phyloP scores from a whole-genome alignment of 768 basidiomycete species.

The Strobilomyces dryophilus region DNA sequence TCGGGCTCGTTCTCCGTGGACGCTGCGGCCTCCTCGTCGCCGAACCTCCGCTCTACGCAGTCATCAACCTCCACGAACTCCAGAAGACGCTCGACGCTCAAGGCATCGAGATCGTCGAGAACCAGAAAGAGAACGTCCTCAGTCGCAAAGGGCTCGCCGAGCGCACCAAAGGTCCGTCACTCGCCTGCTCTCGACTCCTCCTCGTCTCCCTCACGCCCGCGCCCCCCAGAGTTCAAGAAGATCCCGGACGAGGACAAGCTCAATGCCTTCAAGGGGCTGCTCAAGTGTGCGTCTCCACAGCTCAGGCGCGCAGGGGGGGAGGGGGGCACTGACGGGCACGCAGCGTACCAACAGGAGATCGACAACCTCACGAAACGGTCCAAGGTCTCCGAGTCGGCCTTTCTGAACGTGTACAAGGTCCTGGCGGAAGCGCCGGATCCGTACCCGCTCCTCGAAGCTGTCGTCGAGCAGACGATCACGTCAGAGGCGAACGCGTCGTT shows the following conservation, averaged over 20 bases:
- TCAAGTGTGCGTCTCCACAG: slow-evolving; percentile 63
- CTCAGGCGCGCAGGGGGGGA: too few species aligned
- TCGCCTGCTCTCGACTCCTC: too few species aligned
- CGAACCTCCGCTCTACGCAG: slow-evolving; percentile 37
- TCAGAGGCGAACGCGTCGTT: slow-evolving; percentile 33
- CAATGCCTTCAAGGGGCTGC: slow-evolving; percentile 80
- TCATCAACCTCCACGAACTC: slow-evolving; percentile 82
- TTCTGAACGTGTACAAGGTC: slow-evolving; percentile 95
- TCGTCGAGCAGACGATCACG: slow-evolving; percentile 93
- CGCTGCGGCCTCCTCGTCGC: neutral
- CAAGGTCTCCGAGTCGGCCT: slow-evolving; percentile 90
- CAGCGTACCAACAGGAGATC: slow-evolving; percentile 95
- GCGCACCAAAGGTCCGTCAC: slow-evolving; percentile 77
- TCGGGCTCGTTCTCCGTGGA: neutral
- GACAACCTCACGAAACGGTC: slow-evolving; percentile 92
- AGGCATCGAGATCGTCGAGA: slow-evolving; percentile 94
- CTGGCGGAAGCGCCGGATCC: slow-evolving; percentile 97
- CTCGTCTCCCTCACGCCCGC: too few species aligned
- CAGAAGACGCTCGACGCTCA: slow-evolving; percentile 93
- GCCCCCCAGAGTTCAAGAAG: slow-evolving; percentile 84
- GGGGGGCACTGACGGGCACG: too few species aligned
- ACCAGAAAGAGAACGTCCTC: slow-evolving; percentile 95
- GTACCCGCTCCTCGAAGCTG: slow-evolving; percentile 92
- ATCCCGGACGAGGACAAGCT: slow-evolving; percentile 87
- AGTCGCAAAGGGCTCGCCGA: slow-evolving; percentile 93